Base-by-base conservation (phyloP, 352 stramenopile species). In the Phytophthora cryptogea region DNA sequence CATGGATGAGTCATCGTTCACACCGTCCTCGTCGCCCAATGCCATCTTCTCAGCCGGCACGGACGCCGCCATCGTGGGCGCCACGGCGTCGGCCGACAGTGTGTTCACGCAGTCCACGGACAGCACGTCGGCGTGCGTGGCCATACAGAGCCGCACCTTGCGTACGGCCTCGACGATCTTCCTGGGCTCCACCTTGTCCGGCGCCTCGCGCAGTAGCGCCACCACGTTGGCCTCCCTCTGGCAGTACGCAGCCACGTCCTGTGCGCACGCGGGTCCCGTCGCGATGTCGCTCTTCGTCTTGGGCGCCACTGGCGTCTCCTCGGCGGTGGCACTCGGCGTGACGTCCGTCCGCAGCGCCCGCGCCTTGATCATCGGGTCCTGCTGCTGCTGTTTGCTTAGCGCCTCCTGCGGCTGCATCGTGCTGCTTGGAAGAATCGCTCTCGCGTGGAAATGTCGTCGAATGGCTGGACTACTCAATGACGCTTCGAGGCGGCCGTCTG, bases 121-220 rank as follows among this genome's bases (percentile, higher is more conserved):
- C 32, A 90, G 68, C 49, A 75, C 63, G 16, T 88, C 78, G 14
- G 71, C 66, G 56, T 89, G 72, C 20, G 70, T 57, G 5, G 72
- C 66, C 67, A 90, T 76, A 45, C 81, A 90, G 16, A 79, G 41
- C 32, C 73, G 73, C 26, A 88, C 44, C n/a, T 68, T 78, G 28
- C 76, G 60, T 50, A 79, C 51, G 10, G 76, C 73, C n/a, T 71
- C 57, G 7, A 68, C 44, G 35, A 88, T 61, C 43, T 67, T 78
- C 27, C 40, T 55, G 17, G 63, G 27, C 20, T 80, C 68, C 17
- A 88, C 63, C 31, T 54, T 28, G 17, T 63, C 53, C 2, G 63
- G 59, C 3, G 59, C 62, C 47, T 77, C 62, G 45, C 63, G 72
- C 6, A 90, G 60, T 54, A 90, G 67, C 50, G 72, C 64, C 42